phyloP scores from a whole-genome alignment of 1,284 basidiomycete genomes.

The Trametes pubescens region DNA sequence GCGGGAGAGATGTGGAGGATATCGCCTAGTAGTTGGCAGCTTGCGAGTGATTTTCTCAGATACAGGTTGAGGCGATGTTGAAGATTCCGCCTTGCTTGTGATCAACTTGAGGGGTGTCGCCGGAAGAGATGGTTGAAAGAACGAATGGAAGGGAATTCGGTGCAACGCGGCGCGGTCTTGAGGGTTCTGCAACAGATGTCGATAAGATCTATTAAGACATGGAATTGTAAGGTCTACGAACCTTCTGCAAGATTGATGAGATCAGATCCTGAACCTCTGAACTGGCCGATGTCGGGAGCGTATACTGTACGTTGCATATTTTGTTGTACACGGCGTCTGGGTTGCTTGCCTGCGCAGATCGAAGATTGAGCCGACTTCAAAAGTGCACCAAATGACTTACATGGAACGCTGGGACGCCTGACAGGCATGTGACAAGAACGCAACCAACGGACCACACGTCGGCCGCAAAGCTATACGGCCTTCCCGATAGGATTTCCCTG shows the following conservation, averaged over 20 bases:
- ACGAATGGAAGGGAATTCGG: slow-evolving; percentile 35
- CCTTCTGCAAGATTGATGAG: slow-evolving; percentile 34
- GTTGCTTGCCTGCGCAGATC: slow-evolving; percentile 18
- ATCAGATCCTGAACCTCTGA: slow-evolving; percentile 35
- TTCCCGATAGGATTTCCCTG: slow-evolving; percentile 37
- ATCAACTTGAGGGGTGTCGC: neutral
- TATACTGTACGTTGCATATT: slow-evolving; percentile 28
- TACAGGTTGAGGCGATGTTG: neutral
- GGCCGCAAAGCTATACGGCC: slow-evolving; percentile 35
- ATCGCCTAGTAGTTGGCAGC: neutral
- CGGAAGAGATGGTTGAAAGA: slow-evolving; percentile 33
- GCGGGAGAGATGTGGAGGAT: slow-evolving; percentile 21
- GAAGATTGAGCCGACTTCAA: neutral
- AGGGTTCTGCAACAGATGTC: slow-evolving; percentile 21
- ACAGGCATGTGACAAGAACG: slow-evolving; percentile 37
- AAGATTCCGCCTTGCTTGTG: no score
- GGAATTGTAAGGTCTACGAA: slow-evolving; percentile 5
- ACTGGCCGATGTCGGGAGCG: slow-evolving; percentile 19
- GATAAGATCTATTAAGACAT: neutral
- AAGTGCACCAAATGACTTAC: slow-evolving; percentile 18
- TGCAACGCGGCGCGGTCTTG: slow-evolving; percentile 35
- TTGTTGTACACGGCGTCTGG: slow-evolving; percentile 31
- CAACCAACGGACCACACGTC: slow-evolving; percentile 44
- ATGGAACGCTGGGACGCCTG: slow-evolving; percentile 33
- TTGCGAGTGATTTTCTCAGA: neutral